Percentiles rank a stretch among this genome's conserved stretches.
Conservation (phyloP, 257 asterid species). For the Solanum gandarillasii region DNA sequence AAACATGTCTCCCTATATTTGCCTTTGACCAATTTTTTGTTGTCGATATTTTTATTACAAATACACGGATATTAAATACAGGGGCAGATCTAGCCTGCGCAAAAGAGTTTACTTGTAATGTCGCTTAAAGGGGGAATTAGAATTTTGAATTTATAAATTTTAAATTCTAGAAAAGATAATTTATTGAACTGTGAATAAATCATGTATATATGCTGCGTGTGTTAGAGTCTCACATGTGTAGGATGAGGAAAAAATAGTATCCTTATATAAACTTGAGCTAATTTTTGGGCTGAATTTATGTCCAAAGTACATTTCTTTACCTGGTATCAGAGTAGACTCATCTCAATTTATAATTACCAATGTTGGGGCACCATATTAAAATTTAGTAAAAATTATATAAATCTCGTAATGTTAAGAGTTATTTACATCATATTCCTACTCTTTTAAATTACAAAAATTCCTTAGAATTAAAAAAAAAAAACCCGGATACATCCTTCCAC, state of each 20-base stretch:
- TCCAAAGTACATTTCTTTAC: background rate
- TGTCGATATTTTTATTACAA: background rate
- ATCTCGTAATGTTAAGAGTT: background rate
- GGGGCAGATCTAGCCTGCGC: background rate
- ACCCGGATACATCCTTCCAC: background rate
- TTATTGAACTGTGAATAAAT: background rate
- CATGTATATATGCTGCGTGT: background rate
- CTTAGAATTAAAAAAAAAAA: no score
- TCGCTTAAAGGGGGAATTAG: rapidly evolving
- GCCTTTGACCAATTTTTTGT: background rate
- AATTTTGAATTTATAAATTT: background rate
- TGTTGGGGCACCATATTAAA: no score
- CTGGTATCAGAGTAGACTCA: no score
- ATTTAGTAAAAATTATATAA: background rate
- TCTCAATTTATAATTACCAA: background rate
- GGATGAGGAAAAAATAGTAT: background rate
- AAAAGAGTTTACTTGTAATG: background rate
- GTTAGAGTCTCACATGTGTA: background rate
- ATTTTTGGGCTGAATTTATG: no score
- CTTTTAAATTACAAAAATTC: background rate
- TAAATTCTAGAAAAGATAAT: background rate
- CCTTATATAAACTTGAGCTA: no score
- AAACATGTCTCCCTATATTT: background rate
- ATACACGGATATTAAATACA: background rate
- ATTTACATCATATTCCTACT: background rate